Evolutionary conservation across 2,329 filamentous ascomycete species (phyloP).

Genomic region (Ophiostoma ulmi): DNA sequence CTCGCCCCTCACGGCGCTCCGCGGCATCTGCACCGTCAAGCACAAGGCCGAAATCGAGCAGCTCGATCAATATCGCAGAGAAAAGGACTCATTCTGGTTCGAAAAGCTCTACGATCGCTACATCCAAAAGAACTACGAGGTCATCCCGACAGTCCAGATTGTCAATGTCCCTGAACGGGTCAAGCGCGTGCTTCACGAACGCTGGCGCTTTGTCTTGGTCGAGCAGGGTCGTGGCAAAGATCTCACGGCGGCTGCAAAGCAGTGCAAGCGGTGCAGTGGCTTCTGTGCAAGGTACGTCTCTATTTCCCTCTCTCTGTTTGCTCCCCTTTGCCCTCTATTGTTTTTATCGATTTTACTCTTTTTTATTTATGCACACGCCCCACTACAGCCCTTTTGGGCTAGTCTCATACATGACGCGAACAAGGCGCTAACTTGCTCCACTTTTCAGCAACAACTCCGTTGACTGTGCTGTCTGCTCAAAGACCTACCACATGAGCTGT

Average conservation of each 20-base stretch:
- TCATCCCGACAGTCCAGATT: constrained; percentile 84
- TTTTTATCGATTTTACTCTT: constrained; percentile 8
- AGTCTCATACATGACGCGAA: constrained; percentile 23
- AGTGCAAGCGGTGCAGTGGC: constrained; percentile 83
- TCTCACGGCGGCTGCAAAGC: constrained; percentile 90
- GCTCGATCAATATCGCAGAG: constrained; percentile 78
- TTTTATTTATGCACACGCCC: constrained; percentile 21
- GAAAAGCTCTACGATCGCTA: constrained; percentile 97
- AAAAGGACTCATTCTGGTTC: constrained; percentile 88
- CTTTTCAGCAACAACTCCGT: constrained; percentile 76
- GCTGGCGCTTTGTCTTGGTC: constrained; percentile 94
- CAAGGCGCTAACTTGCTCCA: constrained; percentile 27
- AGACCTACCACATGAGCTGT: constrained; percentile 98
- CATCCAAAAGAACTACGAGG: constrained; percentile 96
- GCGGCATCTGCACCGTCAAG: constrained; percentile 86
- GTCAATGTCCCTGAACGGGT: constrained; percentile 95
- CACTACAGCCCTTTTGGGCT: constrained; percentile 24
- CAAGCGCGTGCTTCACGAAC: constrained; percentile 90
- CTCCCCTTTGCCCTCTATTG: constrained; percentile 10
- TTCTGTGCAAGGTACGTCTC: constrained; percentile 81
- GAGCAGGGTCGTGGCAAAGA: constrained; percentile 93
- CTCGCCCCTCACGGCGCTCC: constrained; percentile 83
- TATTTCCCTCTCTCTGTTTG: background rate
- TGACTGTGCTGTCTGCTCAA: constrained; percentile 89
- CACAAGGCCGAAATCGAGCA: constrained; percentile 82